Percentiles rank a stretch among this genome's conserved stretches.
phyloP scores from a whole-genome alignment of 768 basidiomycete species.

The Rhizopogon salebrosus region DNA sequence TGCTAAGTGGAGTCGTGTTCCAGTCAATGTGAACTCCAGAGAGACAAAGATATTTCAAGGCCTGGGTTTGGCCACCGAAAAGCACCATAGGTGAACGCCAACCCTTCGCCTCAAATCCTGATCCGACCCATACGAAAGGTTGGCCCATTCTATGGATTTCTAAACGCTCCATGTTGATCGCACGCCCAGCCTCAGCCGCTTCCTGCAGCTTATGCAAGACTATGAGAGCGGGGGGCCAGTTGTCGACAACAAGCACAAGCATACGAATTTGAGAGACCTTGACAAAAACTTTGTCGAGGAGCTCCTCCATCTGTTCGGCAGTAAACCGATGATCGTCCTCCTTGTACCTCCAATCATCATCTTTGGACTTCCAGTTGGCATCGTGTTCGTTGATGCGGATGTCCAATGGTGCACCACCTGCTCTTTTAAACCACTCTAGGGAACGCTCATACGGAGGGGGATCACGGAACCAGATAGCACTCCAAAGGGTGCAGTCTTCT shows the following conservation, averaged over 20 bases:
- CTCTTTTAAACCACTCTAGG: constrained; percentile 51
- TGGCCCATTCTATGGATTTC: constrained; percentile 58
- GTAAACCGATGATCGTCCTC: constrained; percentile 31
- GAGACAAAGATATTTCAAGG: constrained; percentile 47
- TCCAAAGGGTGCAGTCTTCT: constrained; percentile 53
- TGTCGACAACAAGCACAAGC: constrained; percentile 51
- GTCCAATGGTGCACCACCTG: constrained; percentile 50
- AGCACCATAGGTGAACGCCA: constrained; percentile 38
- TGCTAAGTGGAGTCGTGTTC: constrained; percentile 37
- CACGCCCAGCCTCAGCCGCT: constrained; percentile 26
- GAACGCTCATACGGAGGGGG: constrained; percentile 45
- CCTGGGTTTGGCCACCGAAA: constrained; percentile 41
- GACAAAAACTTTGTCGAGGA: constrained; percentile 47
- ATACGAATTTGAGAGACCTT: constrained; percentile 56
- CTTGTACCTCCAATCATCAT: constrained; percentile 8
- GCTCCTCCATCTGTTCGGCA: constrained; percentile 34
- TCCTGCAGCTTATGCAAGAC: constrained; percentile 45
- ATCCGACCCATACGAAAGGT: constrained; percentile 42
- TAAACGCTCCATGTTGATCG: constrained; percentile 51
- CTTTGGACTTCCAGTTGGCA: constrained; percentile 15
- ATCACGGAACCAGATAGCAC: constrained; percentile 60
- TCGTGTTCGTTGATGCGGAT: constrained; percentile 52
- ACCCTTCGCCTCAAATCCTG: constrained; percentile 32
- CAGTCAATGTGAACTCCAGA: constrained; percentile 64
- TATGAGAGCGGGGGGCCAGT: constrained; percentile 48